Evolutionary conservation across 1,284 basidiomycete genomes (phyloP).

Genomic region (Malassezia nana): DNA sequence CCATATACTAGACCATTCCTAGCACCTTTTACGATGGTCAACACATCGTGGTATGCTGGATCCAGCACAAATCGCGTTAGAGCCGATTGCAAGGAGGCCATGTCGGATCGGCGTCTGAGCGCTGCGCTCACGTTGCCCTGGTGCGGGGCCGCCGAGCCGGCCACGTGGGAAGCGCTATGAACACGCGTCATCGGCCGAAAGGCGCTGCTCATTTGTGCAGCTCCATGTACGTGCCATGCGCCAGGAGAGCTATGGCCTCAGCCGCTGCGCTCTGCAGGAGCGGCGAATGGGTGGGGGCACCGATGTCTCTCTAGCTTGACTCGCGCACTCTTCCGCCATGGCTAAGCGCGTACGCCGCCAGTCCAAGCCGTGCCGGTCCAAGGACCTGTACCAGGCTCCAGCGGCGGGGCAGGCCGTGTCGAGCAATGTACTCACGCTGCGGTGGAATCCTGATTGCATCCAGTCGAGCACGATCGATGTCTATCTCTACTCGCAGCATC

Average conservation of each 20-base stretch:
- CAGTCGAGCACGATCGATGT: conserved; percentile 32
- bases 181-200: neutral
- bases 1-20: conserved; percentile 93
- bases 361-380: neutral
- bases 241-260: too few relatives aligned
- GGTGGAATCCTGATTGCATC: conserved; percentile 26
- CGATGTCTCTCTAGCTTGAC: too few relatives aligned
- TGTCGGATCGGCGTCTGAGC: neutral
- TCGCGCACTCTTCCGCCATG: too few relatives aligned
- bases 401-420: neutral
- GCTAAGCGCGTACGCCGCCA: neutral
- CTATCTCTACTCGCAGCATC: conserved; percentile 39
- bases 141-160: neutral
- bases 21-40: conserved; percentile 75
- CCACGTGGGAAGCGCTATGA: neutral
- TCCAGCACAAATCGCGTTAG: conserved; percentile 41
- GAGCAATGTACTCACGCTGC: neutral
- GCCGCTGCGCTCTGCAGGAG: too few relatives aligned
- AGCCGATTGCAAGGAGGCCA: conserved; percentile 17
- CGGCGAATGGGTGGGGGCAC: too few relatives aligned
- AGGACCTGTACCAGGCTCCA: conserved; percentile 11
- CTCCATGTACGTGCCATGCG: neutral
- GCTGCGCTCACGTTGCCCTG: neutral
- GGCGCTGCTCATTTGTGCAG: neutral
- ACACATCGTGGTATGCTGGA: conserved; percentile 75